Evolutionary conservation across 2,329 filamentous ascomycete species (phyloP), one percentile per base, ranked within the genome.

Genomic region (Penicillium sp.): DNA sequence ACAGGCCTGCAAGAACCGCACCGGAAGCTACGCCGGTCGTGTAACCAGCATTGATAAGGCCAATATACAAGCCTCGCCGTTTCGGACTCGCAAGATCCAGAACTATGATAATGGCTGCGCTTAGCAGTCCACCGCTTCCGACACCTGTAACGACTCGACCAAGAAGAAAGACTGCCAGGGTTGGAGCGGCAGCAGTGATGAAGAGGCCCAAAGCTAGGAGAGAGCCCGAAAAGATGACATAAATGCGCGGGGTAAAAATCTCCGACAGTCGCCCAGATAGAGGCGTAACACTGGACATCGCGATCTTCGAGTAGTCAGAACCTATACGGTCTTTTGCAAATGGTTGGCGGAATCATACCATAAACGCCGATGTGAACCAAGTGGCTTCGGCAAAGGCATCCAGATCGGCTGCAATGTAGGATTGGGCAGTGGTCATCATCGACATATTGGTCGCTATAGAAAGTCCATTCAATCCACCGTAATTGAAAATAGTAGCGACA

Each of bases 321-420:
- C 15, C 29, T 13, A 13, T 9, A 29, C 9, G 4, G 7, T 27
- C 2, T 47, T 6, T 31, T 28, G 27, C 35, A 24, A 18, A 47
- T 5, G 6, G 12, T 37, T 8, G n/a, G n/a, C 38, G 45, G 55
- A 20, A 12, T 31, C 47, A 47, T 66, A 76, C 73, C 66, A 93
- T 76, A 65, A 89, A 95, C 2, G 85, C 78, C 28, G 86, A 88
- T 6, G 86, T 89, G 65, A 93, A 89, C 88, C 88, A 95, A 67
- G 82, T 87, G 31, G 83, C 83, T 47, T 82, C 75, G 48, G 84
- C 82, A 61, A 89, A 90, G 1, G 87, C 81, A 68, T 88, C 77
- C 1, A 95, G 75, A 56, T 92, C 88, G 6, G 78, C 79, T 2
- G 88, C 88, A 56, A 95, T 88, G 43, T 77, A 77, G 6, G 84